phyloP scores from a whole-genome alignment of 257 asterid species.

The Asclepias syriaca region DNA sequence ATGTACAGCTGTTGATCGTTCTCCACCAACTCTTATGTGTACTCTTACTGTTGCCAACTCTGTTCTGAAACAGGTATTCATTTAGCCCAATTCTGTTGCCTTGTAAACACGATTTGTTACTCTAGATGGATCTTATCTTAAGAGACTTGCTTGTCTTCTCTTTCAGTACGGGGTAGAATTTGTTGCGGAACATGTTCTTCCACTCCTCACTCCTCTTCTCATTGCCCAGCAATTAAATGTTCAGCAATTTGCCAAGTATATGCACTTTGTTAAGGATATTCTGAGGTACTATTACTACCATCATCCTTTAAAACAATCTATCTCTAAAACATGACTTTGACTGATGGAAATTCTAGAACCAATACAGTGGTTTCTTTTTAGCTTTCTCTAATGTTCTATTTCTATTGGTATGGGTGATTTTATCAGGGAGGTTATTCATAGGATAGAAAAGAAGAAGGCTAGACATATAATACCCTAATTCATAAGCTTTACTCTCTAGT shows the following conservation, averaged over 20 bases:
- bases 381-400: not conserved
- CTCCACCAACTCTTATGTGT: constrained; percentile 99
- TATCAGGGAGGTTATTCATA: not conserved
- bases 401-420: not conserved
- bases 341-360: not conserved
- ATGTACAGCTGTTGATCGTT: constrained; percentile 95
- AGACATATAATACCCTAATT: not conserved
- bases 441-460: not conserved
- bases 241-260: constrained; percentile 96
- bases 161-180: constrained; percentile 89
- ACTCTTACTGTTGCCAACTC: constrained; percentile 95
- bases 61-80: constrained; percentile 75
- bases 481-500: not conserved
- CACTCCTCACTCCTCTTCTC: constrained; percentile 82
- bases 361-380: not conserved
- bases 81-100: constrained; percentile 4
- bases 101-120: not conserved
- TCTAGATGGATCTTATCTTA: not conserved
- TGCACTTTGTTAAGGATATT: constrained; percentile 85
- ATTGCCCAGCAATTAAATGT: constrained; percentile 87
- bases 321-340: constrained; percentile 1
- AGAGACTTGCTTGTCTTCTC: constrained; percentile 16
- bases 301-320: constrained; percentile 8
- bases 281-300: constrained; percentile 53
- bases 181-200: constrained; percentile 84